phyloP scores from a whole-genome alignment of 1,284 basidiomycete genomes.

The Cryptococcus floricola region DNA sequence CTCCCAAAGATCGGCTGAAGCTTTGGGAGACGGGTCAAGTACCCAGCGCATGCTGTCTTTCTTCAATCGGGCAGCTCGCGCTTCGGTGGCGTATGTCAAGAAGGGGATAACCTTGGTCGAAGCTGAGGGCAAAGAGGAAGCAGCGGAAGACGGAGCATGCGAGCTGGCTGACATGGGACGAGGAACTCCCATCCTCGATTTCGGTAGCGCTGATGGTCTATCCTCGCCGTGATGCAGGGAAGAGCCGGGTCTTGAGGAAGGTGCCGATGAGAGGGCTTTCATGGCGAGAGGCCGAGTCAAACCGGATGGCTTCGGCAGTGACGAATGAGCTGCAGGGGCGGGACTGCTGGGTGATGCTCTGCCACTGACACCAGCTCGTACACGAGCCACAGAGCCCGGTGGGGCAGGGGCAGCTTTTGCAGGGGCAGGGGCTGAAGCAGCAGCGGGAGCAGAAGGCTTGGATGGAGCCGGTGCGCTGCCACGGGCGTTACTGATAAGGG shows the following conservation, averaged over 20 bases:
- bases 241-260: slow-evolving; percentile 29
- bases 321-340: slow-evolving; percentile 13
- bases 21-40: slow-evolving; percentile 63
- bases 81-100: slow-evolving; percentile 64
- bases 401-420: slow-evolving; percentile 18
- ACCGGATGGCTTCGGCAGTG: slow-evolving; percentile 17
- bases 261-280: slow-evolving; percentile 39
- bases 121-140: slow-evolving; percentile 19
- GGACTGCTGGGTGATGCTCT: slow-evolving; percentile 19
- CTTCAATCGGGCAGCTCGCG: slow-evolving; percentile 67
- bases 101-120: slow-evolving; percentile 56
- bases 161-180: slow-evolving; percentile 29
- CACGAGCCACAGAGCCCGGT: slow-evolving; percentile 1
- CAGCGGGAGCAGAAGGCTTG: slow-evolving; percentile 12
- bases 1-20: slow-evolving; percentile 75
- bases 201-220: slow-evolving; percentile 25
- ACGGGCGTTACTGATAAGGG: slow-evolving; percentile 70
- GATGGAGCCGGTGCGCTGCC: slow-evolving; percentile 25
- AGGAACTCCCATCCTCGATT: slow-evolving; percentile 19
- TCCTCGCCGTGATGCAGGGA: slow-evolving; percentile 23
- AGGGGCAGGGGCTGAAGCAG: slow-evolving; percentile 24
- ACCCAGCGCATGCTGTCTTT: slow-evolving; percentile 80
- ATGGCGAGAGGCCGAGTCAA: slow-evolving; percentile 40
- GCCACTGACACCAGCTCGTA: neutral
- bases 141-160: slow-evolving; percentile 21